A percentile compares a stretch with the other conserved stretches of the same genome.
Conservation (phyloP, 305 asterid species). For the Fraxinus angustifolia region DNA sequence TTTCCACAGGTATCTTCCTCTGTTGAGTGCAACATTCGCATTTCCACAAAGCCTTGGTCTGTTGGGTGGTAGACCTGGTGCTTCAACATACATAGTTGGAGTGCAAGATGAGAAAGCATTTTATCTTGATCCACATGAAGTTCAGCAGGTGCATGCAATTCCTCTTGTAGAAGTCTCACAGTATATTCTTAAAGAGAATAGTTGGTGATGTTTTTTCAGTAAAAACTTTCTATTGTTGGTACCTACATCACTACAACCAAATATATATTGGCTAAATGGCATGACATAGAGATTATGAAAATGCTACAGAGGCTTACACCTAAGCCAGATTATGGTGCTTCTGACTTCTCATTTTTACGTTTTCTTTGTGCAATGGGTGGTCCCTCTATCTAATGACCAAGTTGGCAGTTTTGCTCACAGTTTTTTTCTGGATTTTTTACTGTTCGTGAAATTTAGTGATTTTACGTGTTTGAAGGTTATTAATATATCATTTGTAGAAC, state of each 20-base stretch:
- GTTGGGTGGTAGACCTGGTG: constrained; percentile 95
- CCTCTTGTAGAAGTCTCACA: not conserved
- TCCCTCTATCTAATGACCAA: not conserved
- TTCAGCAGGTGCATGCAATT: constrained; percentile 65
- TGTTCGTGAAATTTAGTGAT: not conserved
- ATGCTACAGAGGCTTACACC: not conserved
- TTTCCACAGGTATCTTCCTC: constrained; percentile 72
- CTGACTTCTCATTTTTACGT: not conserved
- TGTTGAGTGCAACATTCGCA: constrained; percentile 64
- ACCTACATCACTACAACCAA: constrained; percentile 1
- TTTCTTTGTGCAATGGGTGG: not conserved
- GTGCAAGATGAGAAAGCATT: constrained; percentile 90
- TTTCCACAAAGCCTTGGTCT: constrained; percentile 96
- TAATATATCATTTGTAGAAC: not conserved
- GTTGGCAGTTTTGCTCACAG: not conserved
- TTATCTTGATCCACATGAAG: constrained; percentile 96
- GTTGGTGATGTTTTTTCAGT: constrained; percentile 4
- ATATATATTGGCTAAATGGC: not conserved
- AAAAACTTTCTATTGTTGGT: not conserved
- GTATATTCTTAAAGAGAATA: constrained; percentile 12
- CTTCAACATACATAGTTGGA: constrained; percentile 87
- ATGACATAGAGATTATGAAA: not conserved
- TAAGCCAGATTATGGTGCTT: not conserved
- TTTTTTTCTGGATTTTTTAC: not conserved
- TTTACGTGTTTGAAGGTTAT: not conserved